Percentiles rank a stretch among this genome's conserved stretches.
These are phyloP conservation scores for Phytophthora megakarya DNA, from an alignment of 352 stramenopile species.

Conservation along the genomic window DNA sequence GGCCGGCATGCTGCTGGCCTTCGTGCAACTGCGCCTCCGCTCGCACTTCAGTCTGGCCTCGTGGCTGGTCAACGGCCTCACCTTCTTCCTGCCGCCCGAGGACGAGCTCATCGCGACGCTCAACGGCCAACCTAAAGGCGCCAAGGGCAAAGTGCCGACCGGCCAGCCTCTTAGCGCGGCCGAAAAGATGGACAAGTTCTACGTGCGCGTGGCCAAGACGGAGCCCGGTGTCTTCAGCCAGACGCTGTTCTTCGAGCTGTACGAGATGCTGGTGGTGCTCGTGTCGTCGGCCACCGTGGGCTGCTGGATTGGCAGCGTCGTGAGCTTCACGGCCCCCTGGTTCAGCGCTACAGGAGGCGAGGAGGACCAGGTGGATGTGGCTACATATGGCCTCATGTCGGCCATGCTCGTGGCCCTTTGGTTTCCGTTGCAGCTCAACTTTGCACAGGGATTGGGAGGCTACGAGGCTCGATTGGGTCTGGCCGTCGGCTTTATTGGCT, in stretches of 20 bases:
- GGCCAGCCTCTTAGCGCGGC: conserved; percentile 50
- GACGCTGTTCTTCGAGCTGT: conserved; percentile 83
- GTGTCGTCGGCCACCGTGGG: conserved; percentile 57
- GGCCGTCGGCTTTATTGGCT: conserved; percentile 54
- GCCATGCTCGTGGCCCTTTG: conserved; percentile 69
- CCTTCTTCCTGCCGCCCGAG: conserved; percentile 79
- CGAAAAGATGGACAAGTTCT: conserved; percentile 76
- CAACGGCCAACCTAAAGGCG: conserved; percentile 49
- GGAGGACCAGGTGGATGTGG: conserved; percentile 49
- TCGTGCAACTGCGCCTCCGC: conserved; percentile 74
- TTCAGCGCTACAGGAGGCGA: conserved; percentile 5
- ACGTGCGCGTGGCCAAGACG: conserved; percentile 71
- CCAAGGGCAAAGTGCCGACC: conserved; percentile 21
- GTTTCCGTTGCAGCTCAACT: conserved; percentile 79
- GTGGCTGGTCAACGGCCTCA: conserved; percentile 61
- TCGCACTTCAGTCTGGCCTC: conserved; percentile 63
- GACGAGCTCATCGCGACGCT: conserved; percentile 73
- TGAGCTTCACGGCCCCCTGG: conserved; percentile 44
- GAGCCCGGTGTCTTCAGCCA: conserved; percentile 68
- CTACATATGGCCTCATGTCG: conserved; percentile 68
- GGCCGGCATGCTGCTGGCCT: conserved; percentile 63
- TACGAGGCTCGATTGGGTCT: conserved; percentile 71
- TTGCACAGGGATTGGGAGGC: conserved; percentile 56
- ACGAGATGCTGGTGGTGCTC: conserved; percentile 82
- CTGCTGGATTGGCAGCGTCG: conserved; percentile 47